A percentile compares a stretch with the other conserved stretches of the same genome.
Conservation (phyloP, 768 basidiomycete species). For the Hericium rajendrae region DNA sequence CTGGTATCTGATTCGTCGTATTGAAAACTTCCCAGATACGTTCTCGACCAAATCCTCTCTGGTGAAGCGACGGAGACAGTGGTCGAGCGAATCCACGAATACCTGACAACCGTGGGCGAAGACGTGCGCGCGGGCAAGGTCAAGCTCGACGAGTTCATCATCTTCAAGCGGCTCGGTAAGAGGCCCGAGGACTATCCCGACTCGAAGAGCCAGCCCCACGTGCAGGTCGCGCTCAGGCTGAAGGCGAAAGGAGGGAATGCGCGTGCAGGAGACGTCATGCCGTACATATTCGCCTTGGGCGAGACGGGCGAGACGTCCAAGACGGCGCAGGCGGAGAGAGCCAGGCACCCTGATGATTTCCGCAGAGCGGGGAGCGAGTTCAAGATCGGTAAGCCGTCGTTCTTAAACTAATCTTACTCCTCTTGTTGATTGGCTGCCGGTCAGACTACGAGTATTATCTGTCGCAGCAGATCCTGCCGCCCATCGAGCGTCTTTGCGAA, state of each 20-base stretch:
- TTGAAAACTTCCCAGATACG: constrained; percentile 44
- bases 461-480: constrained; percentile 85
- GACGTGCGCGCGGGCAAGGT: constrained; percentile 70
- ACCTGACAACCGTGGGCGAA: constrained; percentile 66
- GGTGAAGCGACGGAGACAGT: constrained; percentile 86
- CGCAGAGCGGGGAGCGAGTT: constrained; percentile 55
- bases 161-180: constrained; percentile 95
- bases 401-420: background rate
- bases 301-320: constrained; percentile 66
- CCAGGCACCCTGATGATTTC: constrained; percentile 90
- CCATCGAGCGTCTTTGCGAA: constrained; percentile 91
- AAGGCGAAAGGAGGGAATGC: constrained; percentile 76
- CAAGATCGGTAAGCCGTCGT: constrained; percentile 52
- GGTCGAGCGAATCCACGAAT: constrained; percentile 88
- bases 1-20: background rate
- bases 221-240: constrained; percentile 89
- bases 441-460: constrained; percentile 90
- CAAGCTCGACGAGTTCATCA: constrained; percentile 88
- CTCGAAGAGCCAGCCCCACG: constrained; percentile 90
- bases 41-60: constrained; percentile 83
- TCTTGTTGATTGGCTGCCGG: no score
- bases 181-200: constrained; percentile 97
- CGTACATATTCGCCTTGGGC: constrained; percentile 85
- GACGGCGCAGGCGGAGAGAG: constrained; percentile 77
- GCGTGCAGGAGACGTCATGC: constrained; percentile 85